phyloP scores from a whole-genome alignment of 352 stramenopile genomes.

The Globisporangium splendens region DNA sequence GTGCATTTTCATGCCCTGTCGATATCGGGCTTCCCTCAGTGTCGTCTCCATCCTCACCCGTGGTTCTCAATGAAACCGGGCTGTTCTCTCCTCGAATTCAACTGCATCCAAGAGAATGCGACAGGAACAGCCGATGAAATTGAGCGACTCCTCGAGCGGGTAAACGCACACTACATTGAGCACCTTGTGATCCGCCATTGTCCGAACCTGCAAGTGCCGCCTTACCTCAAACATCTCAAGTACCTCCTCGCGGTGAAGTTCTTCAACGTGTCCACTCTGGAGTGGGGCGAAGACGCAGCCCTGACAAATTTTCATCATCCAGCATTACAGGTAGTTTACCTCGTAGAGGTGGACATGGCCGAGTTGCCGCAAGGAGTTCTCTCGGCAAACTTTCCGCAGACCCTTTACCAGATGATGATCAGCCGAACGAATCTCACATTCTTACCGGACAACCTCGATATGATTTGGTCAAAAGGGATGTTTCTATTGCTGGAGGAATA shows the following conservation, averaged over 20 bases:
- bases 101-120: conserved; percentile 4
- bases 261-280: conserved; percentile 14
- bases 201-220: conserved; percentile 5
- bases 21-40: conserved; percentile 21
- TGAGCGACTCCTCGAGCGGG: background rate
- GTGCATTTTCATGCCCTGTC: conserved; percentile 21
- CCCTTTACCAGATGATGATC: conserved; percentile 4
- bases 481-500: conserved; percentile 1
- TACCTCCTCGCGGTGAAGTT: conserved; percentile 16
- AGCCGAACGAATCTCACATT: conserved; percentile 4
- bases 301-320: conserved; percentile 11
- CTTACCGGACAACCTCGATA: conserved; percentile 5
- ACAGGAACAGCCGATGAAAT: background rate
- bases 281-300: conserved; percentile 12
- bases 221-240: background rate
- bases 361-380: conserved; percentile 11
- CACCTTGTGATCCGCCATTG: conserved; percentile 15
- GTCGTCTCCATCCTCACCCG: conserved; percentile 16
- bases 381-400: conserved; percentile 7
- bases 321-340: conserved; percentile 2
- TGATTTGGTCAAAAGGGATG: conserved; percentile 5
- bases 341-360: conserved; percentile 11
- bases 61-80: conserved; percentile 9
- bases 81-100: conserved; percentile 11
- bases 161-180: conserved; percentile 9